Percentiles rank a stretch among this genome's conserved stretches.
These are phyloP conservation scores for Podaxis pistillaris DNA, from an alignment of 768 basidiomycete genomes.

Conservation along the genomic window DNA sequence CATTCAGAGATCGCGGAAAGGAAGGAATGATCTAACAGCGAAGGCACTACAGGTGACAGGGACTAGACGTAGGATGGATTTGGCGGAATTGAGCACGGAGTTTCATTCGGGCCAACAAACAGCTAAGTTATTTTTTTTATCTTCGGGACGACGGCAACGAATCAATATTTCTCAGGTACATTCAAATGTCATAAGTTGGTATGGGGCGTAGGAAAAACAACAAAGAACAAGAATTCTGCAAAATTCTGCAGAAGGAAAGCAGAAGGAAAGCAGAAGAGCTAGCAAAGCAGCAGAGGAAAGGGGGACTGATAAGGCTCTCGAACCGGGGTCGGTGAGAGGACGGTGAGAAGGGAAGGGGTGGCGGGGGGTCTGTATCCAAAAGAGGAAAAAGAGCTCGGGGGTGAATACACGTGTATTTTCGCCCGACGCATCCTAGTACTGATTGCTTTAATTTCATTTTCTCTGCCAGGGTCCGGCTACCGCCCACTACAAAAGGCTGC, in stretches of 20 bases:
- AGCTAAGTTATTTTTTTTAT: slow-evolving; percentile 1
- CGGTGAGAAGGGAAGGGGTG: slow-evolving; percentile 10
- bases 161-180: slow-evolving; percentile 11
- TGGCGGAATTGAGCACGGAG: slow-evolving; percentile 4
- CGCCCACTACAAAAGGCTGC: slow-evolving; percentile 45
- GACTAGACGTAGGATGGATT: background rate
- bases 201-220: background rate
- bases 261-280: background rate
- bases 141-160: background rate
- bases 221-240: background rate
- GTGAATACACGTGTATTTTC: slow-evolving; percentile 79
- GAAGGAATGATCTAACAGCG: slow-evolving; percentile 2
- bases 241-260: background rate
- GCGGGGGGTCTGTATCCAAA: slow-evolving; percentile 22
- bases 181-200: slow-evolving; percentile 1
- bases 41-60: slow-evolving; percentile 10
- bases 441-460: slow-evolving; percentile 51
- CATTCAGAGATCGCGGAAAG: background rate
- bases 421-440: slow-evolving; percentile 49
- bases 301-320: background rate
- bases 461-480: slow-evolving; percentile 46
- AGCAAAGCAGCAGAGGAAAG: background rate
- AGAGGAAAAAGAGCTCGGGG: slow-evolving; percentile 41
- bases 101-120: background rate
- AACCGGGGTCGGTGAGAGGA: background rate